phyloP scores from a whole-genome alignment of 441 rosid species.

The Adansonia gregorii region DNA sequence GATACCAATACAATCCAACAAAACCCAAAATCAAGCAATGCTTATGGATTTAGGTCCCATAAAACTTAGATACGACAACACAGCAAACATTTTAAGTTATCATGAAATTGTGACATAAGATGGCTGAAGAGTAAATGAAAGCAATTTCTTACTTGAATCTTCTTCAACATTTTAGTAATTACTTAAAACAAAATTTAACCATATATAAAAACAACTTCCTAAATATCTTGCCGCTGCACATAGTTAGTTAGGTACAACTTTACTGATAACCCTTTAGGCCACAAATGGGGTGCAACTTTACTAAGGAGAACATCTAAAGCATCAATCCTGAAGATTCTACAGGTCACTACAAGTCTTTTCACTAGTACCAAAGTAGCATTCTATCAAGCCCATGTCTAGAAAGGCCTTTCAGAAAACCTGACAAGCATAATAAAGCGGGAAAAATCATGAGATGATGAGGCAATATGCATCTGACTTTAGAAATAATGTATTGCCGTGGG shows the following conservation, averaged over 20 bases:
- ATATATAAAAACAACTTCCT: not conserved
- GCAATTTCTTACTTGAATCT: not conserved
- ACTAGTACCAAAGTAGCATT: slow-evolving; percentile 15
- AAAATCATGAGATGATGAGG: not conserved
- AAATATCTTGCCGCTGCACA: not conserved
- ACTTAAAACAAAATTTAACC: not conserved
- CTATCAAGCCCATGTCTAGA: not conserved
- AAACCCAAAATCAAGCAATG: slow-evolving; percentile 14
- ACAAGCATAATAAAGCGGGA: slow-evolving; percentile 8
- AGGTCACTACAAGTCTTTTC: slow-evolving; percentile 19
- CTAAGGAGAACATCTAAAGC: slow-evolving; percentile 2
- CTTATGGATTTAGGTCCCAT: not conserved
- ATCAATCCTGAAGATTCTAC: slow-evolving; percentile 20
- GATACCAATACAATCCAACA: not conserved
- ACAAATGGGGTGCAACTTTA: not conserved
- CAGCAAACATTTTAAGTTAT: not conserved
- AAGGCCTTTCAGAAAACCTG: slow-evolving; percentile 11
- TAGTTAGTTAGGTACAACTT: not conserved
- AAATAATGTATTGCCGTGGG: not conserved
- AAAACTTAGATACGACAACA: not conserved
- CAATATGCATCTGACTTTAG: slow-evolving; percentile 9
- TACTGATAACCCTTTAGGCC: not conserved
- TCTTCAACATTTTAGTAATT: not conserved
- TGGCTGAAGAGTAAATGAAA: not conserved
- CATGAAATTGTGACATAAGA: not conserved